Percentiles rank a stretch among this genome's conserved stretches.
Evolutionary conservation across 2,329 filamentous ascomycete species (phyloP).

Genomic region (Alternaria triticimaculans): DNA sequence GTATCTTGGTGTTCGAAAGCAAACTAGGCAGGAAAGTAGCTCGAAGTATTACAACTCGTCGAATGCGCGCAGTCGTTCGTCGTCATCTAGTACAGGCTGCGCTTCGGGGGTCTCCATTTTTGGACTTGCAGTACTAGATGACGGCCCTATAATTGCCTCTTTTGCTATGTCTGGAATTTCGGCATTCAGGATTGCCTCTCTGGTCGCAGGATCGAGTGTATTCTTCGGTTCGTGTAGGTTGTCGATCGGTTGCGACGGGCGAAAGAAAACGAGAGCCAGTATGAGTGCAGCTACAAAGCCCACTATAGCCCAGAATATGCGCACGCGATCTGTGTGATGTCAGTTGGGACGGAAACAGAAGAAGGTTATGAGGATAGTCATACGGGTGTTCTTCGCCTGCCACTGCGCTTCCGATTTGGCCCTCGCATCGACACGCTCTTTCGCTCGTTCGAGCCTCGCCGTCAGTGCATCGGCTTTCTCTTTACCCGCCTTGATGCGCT

Average conservation of each 20-base stretch:
- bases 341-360: constrained; percentile 7
- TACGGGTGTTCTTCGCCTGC: constrained; percentile 66
- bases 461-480: constrained; percentile 66
- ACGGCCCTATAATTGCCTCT: constrained; percentile 37
- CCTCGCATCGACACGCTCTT: constrained; percentile 70
- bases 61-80: constrained; percentile 29
- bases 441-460: constrained; percentile 68
- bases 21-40: background rate
- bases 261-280: constrained; percentile 53
- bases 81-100: constrained; percentile 11
- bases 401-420: constrained; percentile 71
- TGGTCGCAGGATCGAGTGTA: constrained; percentile 23
- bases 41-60: constrained; percentile 28
- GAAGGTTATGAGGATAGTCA: background rate
- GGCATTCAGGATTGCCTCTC: constrained; percentile 32
- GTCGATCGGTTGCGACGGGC: constrained; percentile 36
- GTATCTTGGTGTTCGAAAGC: constrained; percentile 19
- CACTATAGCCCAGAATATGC: constrained; percentile 67
- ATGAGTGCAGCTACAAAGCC: constrained; percentile 54
- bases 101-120: constrained; percentile 8
- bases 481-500: constrained; percentile 66
- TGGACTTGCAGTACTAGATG: constrained; percentile 6
- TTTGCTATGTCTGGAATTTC: constrained; percentile 44
- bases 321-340: constrained; percentile 57
- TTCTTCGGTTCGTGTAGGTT: constrained; percentile 8